Base-by-base conservation (phyloP, 805 yeast genomes). In the Ogataea methanolica region DNA sequence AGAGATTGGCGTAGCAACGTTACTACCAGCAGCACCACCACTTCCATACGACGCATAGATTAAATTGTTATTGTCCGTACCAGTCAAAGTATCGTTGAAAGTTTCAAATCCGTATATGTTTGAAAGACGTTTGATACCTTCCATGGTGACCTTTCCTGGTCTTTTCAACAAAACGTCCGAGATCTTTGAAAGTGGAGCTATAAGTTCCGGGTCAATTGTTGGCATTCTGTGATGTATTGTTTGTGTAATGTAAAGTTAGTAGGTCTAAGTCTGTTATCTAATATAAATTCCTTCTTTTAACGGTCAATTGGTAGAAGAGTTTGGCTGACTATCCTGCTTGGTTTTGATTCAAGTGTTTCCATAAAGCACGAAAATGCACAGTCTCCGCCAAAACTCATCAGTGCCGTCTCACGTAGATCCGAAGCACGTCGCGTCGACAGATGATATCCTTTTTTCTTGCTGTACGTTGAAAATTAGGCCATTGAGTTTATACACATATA, bases 61-160 rank as follows among this genome's bases (percentile, higher is more conserved):
- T 1, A 58, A 57, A 16, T 63, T 70, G 19, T 26, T 44, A 36
- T 60, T 71, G 49, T 70, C 74, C 3, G 54, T 64, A 14, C 62
- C 54, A 1, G 70, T 65, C 5, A 66, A 62, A 6, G 53, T 52
- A 49, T 65, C 69, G 5, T 59, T 55, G 45, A 66, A 67, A 6
- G 70, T 67, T 41, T 67, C 71, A 47, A 68, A 68, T 2, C 71
- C 72, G 45, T 68, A 67, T n/a, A 65, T 60, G 41, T 63, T 63
- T 12, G 71, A 63, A 12, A 68, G 48, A 21, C 65, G 50, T 39
- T 65, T 63, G 46, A 68, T 63, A 6, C 69, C 66, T 11, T 60
- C 66, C 14, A 67, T 54, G 5, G 61, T 51, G 8, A 67, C 68
- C 6, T 54, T 54, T 1, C 71, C 72, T 2, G 72, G 72, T n/a